Percentiles rank a stretch among this genome's conserved stretches.
phyloP scores from a whole-genome alignment of 257 asterid species.

The Scutellaria galericulata region DNA sequence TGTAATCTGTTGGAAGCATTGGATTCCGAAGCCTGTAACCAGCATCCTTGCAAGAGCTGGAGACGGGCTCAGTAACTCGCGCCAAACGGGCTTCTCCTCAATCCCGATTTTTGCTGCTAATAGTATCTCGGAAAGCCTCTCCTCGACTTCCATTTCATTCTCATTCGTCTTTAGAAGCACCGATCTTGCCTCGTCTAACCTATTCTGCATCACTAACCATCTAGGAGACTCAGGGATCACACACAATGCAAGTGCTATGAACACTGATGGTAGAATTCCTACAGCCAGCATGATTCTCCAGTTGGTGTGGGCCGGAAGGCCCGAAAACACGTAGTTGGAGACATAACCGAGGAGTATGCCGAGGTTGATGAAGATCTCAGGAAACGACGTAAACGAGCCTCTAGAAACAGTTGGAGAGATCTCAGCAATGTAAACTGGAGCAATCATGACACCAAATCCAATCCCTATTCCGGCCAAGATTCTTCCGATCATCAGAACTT shows the following conservation, averaged over 20 bases:
- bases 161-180: conserved; percentile 84
- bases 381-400: conserved; percentile 88
- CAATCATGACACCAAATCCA: conserved; percentile 89
- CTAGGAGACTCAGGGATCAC: conserved; percentile 91
- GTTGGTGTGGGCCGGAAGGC: conserved; percentile 67
- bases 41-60: conserved; percentile 78
- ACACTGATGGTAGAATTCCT: conserved; percentile 77
- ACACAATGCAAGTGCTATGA: conserved; percentile 73
- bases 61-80: conserved; percentile 66
- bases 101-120: conserved; percentile 55
- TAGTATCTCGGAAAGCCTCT: conserved; percentile 76
- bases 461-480: conserved; percentile 84
- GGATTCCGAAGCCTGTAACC: conserved; percentile 85
- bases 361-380: conserved; percentile 82
- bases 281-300: conserved; percentile 96
- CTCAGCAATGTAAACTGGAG: conserved; percentile 94
- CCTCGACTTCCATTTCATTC: conserved; percentile 72
- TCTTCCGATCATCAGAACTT: conserved; percentile 72
- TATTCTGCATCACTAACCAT: conserved; percentile 75
- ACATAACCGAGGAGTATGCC: conserved; percentile 93
- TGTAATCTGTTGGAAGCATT: conserved; percentile 83
- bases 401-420: conserved; percentile 78
- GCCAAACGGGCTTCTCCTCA: conserved; percentile 74
- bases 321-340: conserved; percentile 79
- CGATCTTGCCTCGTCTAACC: conserved; percentile 71